Conservation (phyloP, 73 alveolate species). For the Tetrahymena malaccensis region DNA sequence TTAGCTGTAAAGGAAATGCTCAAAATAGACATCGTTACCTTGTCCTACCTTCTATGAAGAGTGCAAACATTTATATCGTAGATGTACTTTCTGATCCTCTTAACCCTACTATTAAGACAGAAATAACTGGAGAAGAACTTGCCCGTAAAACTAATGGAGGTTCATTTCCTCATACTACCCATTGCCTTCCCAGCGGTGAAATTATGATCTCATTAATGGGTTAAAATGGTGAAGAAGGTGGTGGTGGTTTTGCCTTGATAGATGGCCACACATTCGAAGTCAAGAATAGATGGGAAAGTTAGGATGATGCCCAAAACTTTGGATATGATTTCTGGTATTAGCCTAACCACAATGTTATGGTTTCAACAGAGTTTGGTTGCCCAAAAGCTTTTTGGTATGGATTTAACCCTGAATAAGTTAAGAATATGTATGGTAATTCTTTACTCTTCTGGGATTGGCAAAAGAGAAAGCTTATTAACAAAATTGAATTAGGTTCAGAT, state of each 20-base stretch:
- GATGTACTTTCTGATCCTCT: neutral
- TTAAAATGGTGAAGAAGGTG: conserved; percentile 4
- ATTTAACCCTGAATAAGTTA: conserved; percentile 32
- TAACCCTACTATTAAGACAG: neutral
- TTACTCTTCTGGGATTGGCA: conserved; percentile 35
- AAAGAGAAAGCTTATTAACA: conserved; percentile 9
- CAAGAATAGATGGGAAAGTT: neutral
- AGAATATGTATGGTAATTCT: conserved; percentile 11
- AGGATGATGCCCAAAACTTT: neutral
- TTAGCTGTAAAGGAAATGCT: neutral
- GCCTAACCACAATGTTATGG: conserved; percentile 38
- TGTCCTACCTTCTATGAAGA: neutral
- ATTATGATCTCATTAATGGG: conserved; percentile 4
- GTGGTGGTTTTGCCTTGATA: neutral
- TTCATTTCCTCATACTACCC: conserved; percentile 1
- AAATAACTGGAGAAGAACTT: neutral
- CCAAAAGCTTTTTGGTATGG: conserved; percentile 35
- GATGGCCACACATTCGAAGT: conserved; percentile 8
- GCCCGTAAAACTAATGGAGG: neutral
- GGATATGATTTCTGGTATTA: conserved; percentile 41
- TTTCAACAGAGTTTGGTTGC: conserved; percentile 14
- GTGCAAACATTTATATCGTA: neutral
- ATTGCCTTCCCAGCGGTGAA: neutral
- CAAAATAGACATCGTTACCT: neutral
- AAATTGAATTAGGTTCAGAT: conserved; percentile 12